Conservation (phyloP, 768 basidiomycete species). For the Mycena epipterygia region DNA sequence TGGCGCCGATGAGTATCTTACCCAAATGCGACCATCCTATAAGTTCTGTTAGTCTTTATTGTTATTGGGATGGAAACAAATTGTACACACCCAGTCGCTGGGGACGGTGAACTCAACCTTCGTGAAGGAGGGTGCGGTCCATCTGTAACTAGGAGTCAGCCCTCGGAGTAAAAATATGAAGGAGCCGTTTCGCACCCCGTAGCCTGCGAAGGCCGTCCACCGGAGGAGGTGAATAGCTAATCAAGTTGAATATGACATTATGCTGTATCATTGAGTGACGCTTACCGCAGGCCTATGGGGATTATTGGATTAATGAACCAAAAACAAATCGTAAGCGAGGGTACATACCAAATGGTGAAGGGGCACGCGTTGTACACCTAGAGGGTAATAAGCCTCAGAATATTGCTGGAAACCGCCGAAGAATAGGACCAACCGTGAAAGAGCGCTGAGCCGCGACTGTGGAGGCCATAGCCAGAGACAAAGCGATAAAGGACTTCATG, state of each 20-base stretch:
- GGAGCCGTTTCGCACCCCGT: conserved; percentile 2
- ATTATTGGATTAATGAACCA: conserved; percentile 30
- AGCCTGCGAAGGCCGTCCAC: conserved; percentile 21
- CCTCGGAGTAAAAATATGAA: background rate
- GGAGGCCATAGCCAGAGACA: conserved; percentile 23
- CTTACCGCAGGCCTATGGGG: conserved; percentile 45
- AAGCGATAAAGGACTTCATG: conserved; percentile 37
- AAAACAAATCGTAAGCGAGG: background rate
- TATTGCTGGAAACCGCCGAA: background rate
- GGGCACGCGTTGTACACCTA: conserved; percentile 30
- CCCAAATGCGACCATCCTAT: conserved; percentile 54
- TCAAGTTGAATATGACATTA: too few species aligned
- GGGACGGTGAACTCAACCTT: conserved; percentile 57
- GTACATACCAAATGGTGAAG: conserved; percentile 26
- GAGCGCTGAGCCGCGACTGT: conserved; percentile 9
- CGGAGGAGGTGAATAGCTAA: conserved; percentile 29
- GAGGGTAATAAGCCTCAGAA: background rate
- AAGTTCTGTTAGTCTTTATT: background rate
- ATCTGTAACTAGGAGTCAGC: background rate
- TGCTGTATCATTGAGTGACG: background rate
- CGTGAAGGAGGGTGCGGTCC: conserved; percentile 37
- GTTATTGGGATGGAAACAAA: conserved; percentile 40
- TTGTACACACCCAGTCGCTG: conserved; percentile 64
- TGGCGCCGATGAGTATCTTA: background rate
- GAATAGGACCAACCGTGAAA: conserved; percentile 5